phyloP scores from a whole-genome alignment of 768 basidiomycete species.

The Suillus discolor region DNA sequence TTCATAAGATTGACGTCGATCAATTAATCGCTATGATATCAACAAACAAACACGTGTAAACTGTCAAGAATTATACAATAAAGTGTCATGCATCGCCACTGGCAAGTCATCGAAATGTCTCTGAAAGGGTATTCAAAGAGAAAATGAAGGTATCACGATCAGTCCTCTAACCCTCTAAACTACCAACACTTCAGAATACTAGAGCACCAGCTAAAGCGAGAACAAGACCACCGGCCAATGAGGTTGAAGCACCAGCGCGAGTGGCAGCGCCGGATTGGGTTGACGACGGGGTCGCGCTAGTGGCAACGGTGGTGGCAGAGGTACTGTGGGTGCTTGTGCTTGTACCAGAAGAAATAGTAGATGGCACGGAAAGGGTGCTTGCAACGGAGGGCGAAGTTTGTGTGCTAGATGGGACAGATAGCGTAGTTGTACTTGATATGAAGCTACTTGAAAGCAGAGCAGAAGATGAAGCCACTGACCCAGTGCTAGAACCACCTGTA shows the following conservation, averaged over 20 bases:
- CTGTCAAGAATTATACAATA: constrained; percentile 21
- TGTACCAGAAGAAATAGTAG: constrained; percentile 19
- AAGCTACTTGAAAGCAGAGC: constrained; percentile 9
- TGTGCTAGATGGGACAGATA: constrained; percentile 23
- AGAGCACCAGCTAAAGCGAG: constrained; percentile 26
- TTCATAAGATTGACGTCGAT: too few species aligned
- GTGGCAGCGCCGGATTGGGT: constrained; percentile 22
- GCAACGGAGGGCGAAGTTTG: constrained; percentile 18
- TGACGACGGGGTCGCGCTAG: constrained; percentile 15
- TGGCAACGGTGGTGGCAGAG: neutral
- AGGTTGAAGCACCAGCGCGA: constrained; percentile 21
- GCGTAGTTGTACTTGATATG: constrained; percentile 10
- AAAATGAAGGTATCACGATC: constrained; percentile 9
- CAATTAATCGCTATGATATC: neutral
- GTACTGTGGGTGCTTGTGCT: neutral
- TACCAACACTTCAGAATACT: constrained; percentile 16
- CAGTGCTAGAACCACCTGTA: constrained; percentile 2
- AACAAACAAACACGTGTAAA: neutral
- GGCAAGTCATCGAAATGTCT: constrained; percentile 5
- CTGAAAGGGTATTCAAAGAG: constrained; percentile 9
- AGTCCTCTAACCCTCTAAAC: constrained; percentile 2
- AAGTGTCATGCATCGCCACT: constrained; percentile 15
- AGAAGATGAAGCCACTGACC: neutral
- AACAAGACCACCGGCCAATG: constrained; percentile 23
- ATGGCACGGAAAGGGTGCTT: constrained; percentile 32